A percentile compares a stretch with the other conserved stretches of the same genome.
These are phyloP conservation scores for Luffa aegyptiaca DNA, from an alignment of 306 rosid species.

Conservation along the genomic window DNA sequence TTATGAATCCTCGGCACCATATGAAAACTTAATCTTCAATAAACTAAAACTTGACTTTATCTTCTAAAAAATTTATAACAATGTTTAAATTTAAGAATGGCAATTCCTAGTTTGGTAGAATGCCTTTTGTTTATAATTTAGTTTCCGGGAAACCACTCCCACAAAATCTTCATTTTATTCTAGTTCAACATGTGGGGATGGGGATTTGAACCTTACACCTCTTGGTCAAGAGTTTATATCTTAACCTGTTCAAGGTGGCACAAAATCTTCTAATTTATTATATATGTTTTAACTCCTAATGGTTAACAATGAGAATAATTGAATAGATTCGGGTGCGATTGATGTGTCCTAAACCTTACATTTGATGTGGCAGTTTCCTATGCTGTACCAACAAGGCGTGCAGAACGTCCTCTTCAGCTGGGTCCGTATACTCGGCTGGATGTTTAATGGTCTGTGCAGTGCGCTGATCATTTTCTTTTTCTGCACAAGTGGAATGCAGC, in stretches of 20 bases:
- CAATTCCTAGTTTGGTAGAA: neutral
- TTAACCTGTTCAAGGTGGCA: too few relatives aligned
- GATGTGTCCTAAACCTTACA: neutral
- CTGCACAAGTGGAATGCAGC: conserved; percentile 60
- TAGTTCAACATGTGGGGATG: too few relatives aligned
- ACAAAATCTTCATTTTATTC: neutral
- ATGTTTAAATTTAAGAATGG: neutral
- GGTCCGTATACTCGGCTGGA: conserved; percentile 77
- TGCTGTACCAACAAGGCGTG: conserved; percentile 92
- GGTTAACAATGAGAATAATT: neutral
- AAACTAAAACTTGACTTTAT: conserved; percentile 2
- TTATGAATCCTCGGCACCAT: neutral
- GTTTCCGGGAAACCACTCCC: neutral
- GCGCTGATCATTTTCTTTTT: conserved; percentile 74
- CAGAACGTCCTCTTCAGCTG: conserved; percentile 84
- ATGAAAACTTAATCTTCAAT: neutral
- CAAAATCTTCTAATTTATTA: neutral
- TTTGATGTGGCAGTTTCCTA: conserved; percentile 59
- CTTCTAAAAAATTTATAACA: neutral
- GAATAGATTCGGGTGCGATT: neutral
- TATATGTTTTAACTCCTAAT: neutral
- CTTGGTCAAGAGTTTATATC: too few relatives aligned
- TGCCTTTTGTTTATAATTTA: neutral
- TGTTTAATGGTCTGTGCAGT: conserved; percentile 65
- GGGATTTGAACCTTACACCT: too few relatives aligned